Base-by-base conservation (phyloP, 2,329 filamentous ascomycete species). In the Pseudodiploospora longispora region DNA sequence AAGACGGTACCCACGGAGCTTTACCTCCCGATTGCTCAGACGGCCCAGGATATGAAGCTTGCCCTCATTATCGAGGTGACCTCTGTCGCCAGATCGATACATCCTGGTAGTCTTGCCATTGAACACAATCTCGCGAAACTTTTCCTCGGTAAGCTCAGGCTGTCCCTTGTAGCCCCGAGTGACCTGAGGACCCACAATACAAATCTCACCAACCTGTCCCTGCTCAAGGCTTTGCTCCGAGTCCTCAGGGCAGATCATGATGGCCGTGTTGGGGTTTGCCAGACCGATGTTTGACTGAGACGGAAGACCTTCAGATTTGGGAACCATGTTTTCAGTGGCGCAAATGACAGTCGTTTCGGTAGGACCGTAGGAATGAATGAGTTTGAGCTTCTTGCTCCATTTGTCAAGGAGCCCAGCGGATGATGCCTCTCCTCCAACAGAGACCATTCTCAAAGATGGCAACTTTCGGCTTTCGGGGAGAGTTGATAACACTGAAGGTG, bases 281-380 rank as follows among this genome's bases (percentile, higher is more conserved):
- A 34, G 12, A 3, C 32, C 32, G 32, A 34, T 34, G 32, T 34
- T 34, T 9, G 32, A 34, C 8, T 9, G 32, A 34, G 32, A 34
- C 12, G 32, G 32, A 2, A 34, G 12, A 12, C 12, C 12, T 12
- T 2, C 12, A 12, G 32, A 12, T 9, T 12, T 4, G 19, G 41
- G 35, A 7, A 36, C 19, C 4, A 44, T 19, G 10, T 19, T 4
- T 30, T 40, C 42, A n/a, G 37, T 44, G 9, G 42, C 42, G 32
- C 37, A 44, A n/a, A 40, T 44, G 9, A 40, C 42, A 19, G 42
- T 44, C 4, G 42, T 44, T 12, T 40, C 42, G 6, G 42, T 44
- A 5, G 38, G 42, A 19, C 42, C 42, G 19, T 44, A 44, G 6
- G 42, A 32, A 38, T 44, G 37, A 19, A 44, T 30, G 7, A 44